Conservation (phyloP, 306 rosid species). For the Citrullus colocynthis region DNA sequence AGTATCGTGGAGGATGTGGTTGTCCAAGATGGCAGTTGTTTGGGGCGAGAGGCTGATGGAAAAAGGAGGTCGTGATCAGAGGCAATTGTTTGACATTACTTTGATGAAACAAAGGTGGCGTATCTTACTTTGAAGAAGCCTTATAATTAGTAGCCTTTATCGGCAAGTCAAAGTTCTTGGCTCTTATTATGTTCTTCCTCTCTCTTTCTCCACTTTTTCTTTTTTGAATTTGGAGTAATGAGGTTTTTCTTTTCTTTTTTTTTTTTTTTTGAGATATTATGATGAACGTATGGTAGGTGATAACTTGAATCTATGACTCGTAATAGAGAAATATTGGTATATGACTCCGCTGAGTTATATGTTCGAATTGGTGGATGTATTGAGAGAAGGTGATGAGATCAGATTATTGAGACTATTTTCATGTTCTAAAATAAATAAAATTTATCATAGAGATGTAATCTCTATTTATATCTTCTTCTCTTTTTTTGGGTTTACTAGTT, state of each 20-base stretch:
- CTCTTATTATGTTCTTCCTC: neutral
- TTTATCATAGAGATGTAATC: neutral
- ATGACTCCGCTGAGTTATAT: neutral
- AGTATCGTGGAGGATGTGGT: neutral
- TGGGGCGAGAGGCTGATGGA: neutral
- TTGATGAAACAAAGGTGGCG: neutral
- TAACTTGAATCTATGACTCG: neutral
- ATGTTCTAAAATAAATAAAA: neutral
- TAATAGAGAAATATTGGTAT: neutral
- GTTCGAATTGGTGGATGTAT: neutral
- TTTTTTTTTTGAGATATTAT: neutral
- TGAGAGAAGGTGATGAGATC: neutral
- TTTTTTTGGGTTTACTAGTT: neutral
- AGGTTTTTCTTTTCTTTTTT: neutral
- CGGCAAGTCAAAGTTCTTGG: slow-evolving; percentile 10
- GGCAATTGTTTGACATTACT: neutral
- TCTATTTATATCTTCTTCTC: neutral
- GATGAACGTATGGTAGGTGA: neutral
- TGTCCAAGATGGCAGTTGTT: neutral
- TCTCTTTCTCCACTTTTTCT: neutral
- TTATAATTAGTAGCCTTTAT: neutral
- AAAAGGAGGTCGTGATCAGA: neutral
- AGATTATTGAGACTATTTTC: neutral
- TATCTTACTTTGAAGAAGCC: neutral
- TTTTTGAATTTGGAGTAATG: neutral